Conservation (phyloP, 208 protist genomes). For the Leptomonas pyrrhocoris region DNA sequence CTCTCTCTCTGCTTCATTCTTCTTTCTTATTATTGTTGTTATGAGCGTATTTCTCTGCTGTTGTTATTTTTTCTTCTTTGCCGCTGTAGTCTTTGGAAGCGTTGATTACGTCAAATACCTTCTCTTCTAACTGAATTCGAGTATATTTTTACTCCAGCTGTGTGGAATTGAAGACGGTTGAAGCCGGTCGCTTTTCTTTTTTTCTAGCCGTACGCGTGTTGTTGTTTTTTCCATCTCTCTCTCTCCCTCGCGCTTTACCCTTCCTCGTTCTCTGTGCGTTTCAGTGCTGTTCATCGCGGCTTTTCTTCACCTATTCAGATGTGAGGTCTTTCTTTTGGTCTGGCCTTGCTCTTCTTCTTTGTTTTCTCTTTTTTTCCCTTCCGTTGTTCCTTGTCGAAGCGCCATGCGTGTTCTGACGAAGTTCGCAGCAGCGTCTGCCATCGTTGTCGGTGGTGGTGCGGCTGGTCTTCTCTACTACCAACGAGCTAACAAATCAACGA, state of each 20-base stretch:
- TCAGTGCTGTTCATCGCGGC: neutral
- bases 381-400: neutral
- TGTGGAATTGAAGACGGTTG: no score
- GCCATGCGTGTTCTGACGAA: conserved; percentile 31
- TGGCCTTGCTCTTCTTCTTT: neutral
- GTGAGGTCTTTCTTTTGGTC: conserved; percentile 4
- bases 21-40: conserved; percentile 9
- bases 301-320: conserved; percentile 2
- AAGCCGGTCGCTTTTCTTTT: no score
- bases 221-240: no score
- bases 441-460: conserved; percentile 14
- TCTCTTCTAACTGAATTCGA: no score
- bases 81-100: no score
- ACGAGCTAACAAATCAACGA: conserved; percentile 1
- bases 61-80: no score
- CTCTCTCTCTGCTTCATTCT: neutral
- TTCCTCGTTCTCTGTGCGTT: neutral
- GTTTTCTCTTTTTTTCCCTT: neutral
- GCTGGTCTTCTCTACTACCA: conserved; percentile 18
- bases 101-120: no score
- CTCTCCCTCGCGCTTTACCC: neutral
- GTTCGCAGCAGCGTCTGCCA: conserved; percentile 15
- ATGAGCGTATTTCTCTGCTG: conserved; percentile 1
- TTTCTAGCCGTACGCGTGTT: no score
- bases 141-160: no score